phyloP scores from a whole-genome alignment of 495 filamentous ascomycete genomes.

The Aspergillus homomorphus region DNA sequence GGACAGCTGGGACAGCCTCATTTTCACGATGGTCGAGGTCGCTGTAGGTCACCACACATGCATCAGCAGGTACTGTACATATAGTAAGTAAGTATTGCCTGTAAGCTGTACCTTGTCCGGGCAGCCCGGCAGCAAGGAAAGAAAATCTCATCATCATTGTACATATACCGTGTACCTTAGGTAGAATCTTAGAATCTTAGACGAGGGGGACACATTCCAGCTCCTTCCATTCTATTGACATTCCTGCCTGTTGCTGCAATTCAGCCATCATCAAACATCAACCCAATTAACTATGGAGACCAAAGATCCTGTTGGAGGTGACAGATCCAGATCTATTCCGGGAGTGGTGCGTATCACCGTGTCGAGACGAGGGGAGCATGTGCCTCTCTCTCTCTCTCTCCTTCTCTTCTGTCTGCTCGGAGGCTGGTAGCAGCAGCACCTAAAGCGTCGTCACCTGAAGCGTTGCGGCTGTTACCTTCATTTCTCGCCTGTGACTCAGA shows the following conservation, averaged over 20 bases:
- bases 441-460: not conserved
- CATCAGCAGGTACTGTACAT: not conserved
- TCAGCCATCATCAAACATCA: not conserved
- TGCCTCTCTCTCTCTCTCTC: not conserved
- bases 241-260: not conserved
- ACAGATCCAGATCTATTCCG: not conserved
- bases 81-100: not conserved
- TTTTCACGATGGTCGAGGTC: not conserved
- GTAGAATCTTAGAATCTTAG: not conserved
- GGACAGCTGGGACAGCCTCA: not conserved
- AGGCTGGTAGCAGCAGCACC: not conserved
- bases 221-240: not conserved
- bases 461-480: not conserved
- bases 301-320: not conserved
- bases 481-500: conserved; percentile 10
- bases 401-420: not conserved
- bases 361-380: not conserved
- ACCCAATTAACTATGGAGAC: not conserved
- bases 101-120: not conserved
- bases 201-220: not conserved
- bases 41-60: conserved; percentile 1
- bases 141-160: not conserved
- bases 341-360: not conserved
- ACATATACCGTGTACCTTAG: not conserved
- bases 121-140: not conserved